These are phyloP conservation scores for Penicillium sp. DNA, from an alignment of 2,329 filamentous ascomycete species.

Conservation along the genomic window DNA sequence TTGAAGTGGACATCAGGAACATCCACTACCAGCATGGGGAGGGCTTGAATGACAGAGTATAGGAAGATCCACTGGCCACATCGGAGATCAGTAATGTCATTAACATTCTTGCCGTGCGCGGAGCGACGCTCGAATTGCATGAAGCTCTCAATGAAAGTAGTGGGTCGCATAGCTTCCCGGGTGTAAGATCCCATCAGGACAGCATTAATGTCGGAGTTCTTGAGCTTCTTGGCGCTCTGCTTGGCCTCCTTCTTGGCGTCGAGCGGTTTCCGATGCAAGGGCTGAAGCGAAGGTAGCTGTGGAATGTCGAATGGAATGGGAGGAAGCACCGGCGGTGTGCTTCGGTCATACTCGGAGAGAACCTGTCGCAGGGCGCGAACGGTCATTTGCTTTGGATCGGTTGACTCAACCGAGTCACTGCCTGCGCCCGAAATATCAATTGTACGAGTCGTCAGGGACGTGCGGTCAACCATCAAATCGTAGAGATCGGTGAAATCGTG, in stretches of 20 bases:
- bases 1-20: constrained; percentile 47
- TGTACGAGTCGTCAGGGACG: constrained; percentile 72
- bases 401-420: constrained; percentile 38
- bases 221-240: constrained; percentile 68
- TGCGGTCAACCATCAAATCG: constrained; percentile 81
- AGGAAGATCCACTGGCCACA: constrained; percentile 54
- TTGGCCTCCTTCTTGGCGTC: constrained; percentile 73
- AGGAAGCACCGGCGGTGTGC: constrained; percentile 83
- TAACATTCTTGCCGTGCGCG: constrained; percentile 45
- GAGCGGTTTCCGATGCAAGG: constrained; percentile 64
- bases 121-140: constrained; percentile 49
- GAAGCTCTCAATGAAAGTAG: constrained; percentile 49
- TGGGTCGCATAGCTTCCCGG: constrained; percentile 61
- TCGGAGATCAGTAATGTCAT: constrained; percentile 49
- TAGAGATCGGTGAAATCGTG: constrained; percentile 83
- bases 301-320: constrained; percentile 90
- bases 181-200: constrained; percentile 83
- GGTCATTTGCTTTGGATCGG: constrained; percentile 57
- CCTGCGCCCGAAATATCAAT: constrained; percentile 65
- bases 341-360: constrained; percentile 84
- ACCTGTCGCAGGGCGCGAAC: constrained; percentile 73
- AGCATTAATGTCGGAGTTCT: constrained; percentile 73
- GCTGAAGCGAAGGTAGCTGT: constrained; percentile 67
- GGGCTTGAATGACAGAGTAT: constrained; percentile 51
- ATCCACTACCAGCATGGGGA: constrained; percentile 52